A percentile compares a stretch with the other conserved stretches of the same genome.
phyloP scores from a whole-genome alignment of 768 basidiomycete genomes.

The Pholiota conissans region DNA sequence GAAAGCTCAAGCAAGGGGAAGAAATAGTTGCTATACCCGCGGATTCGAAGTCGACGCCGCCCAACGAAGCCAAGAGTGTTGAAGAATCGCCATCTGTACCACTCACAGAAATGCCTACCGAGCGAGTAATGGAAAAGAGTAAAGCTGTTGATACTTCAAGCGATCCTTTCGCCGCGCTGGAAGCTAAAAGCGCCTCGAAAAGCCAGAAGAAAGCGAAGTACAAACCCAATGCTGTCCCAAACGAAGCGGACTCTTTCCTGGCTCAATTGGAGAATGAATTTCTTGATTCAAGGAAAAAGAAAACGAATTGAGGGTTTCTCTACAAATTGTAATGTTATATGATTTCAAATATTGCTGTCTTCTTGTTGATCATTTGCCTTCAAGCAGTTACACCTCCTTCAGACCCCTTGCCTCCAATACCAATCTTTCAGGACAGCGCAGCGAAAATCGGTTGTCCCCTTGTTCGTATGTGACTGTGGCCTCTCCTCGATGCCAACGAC shows the following conservation, averaged over 20 bases:
- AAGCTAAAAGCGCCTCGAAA: conserved; percentile 28
- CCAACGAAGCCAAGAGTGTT: not conserved
- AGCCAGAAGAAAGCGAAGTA: conserved; percentile 21
- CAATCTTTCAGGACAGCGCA: conserved; percentile 50
- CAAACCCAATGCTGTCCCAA: conserved; percentile 4
- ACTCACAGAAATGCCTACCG: not conserved
- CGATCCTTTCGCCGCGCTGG: conserved; percentile 56
- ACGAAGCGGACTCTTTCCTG: conserved; percentile 64
- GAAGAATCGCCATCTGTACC: not conserved
- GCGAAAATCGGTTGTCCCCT: conserved; percentile 38
- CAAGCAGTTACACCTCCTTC: not conserved
- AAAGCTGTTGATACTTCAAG: conserved; percentile 4
- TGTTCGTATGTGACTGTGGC: conserved; percentile 45
- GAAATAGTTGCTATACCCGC: conserved; percentile 4
- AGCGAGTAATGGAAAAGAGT: not conserved
- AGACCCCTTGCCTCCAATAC: conserved; percentile 33
- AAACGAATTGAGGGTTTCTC: conserved; percentile 2
- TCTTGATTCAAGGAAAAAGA: conserved; percentile 32
- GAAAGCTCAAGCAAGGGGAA: conserved; percentile 36
- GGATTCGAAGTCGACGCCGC: not conserved
- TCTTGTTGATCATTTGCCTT: not conserved
- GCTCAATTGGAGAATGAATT: conserved; percentile 68
- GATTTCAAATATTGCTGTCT: not conserved
- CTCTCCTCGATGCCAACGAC: conserved; percentile 34
- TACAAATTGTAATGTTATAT: conserved; percentile 40